Percentiles rank a stretch among this genome's conserved stretches.
Conservation (phyloP, 768 basidiomycete species). For the Tricholoma matsutake region DNA sequence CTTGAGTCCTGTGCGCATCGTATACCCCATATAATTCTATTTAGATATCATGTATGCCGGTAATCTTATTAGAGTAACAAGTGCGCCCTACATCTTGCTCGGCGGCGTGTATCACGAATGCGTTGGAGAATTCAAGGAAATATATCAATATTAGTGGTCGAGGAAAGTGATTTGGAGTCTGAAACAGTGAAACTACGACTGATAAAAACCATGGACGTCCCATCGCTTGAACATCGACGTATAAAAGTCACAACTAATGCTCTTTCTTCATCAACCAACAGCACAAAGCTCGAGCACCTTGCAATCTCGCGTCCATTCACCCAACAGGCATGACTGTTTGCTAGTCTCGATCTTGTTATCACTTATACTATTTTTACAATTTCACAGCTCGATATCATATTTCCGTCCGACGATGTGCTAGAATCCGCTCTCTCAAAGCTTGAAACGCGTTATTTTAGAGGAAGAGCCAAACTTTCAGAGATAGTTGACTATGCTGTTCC, state of each 20-base stretch:
- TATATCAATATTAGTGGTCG: background rate
- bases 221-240: conserved; percentile 17
- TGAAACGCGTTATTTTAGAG: conserved; percentile 43
- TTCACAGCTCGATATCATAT: conserved; percentile 58
- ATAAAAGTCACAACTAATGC: conserved; percentile 17
- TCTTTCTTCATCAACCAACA: conserved; percentile 9
- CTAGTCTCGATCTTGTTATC: background rate
- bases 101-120: background rate
- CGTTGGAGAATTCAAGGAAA: background rate
- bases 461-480: conserved; percentile 40
- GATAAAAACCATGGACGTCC: conserved; percentile 2
- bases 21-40: conserved; percentile 17
- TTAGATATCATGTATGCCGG: background rate
- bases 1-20: conserved; percentile 20
- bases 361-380: background rate
- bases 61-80: conserved; percentile 12
- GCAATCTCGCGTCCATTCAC: conserved; percentile 48
- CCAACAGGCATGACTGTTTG: conserved; percentile 38
- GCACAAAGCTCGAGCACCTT: conserved; percentile 30
- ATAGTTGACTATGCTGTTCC: conserved; percentile 37
- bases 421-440: conserved; percentile 40
- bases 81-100: conserved; percentile 6
- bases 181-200: too few species aligned
- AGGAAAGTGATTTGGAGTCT: too few species aligned
- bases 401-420: conserved; percentile 43